phyloP scores from a whole-genome alignment of 768 basidiomycete species.

The Kwoniella shandongensis region DNA sequence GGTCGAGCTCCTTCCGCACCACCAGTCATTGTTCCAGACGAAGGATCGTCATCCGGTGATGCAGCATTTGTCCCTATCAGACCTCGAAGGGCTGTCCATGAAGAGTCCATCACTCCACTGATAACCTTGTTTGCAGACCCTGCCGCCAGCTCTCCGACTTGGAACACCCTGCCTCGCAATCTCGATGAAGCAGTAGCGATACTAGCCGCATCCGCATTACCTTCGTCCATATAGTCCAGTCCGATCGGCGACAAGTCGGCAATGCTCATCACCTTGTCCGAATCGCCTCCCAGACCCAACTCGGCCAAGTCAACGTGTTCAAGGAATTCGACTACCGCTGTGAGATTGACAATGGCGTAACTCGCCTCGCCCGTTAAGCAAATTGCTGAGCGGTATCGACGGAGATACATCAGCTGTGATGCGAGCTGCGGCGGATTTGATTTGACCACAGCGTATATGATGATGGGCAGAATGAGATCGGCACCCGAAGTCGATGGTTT shows the following conservation, averaged over 20 bases:
- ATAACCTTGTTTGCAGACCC: conserved; percentile 74
- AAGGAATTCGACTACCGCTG: conserved; percentile 93
- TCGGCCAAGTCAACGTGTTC: conserved; percentile 86
- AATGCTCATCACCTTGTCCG: conserved; percentile 58
- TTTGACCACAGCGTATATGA: conserved; percentile 92
- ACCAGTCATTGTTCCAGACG: conserved; percentile 1
- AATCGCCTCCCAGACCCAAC: conserved; percentile 57
- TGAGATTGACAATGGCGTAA: conserved; percentile 89
- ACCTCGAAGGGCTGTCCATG: conserved; percentile 80
- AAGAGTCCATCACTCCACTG: conserved; percentile 83
- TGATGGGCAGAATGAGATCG: conserved; percentile 85
- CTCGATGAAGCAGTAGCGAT: conserved; percentile 59
- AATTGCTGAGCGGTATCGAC: conserved; percentile 62
- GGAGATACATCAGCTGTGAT: conserved; percentile 63
- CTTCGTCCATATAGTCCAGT: conserved; percentile 61
- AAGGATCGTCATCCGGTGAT: conserved; percentile 1
- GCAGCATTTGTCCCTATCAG: conserved; percentile 56
- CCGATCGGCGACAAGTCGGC: conserved; percentile 80
- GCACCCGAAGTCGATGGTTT: conserved; percentile 56
- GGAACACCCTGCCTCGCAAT: conserved; percentile 73
- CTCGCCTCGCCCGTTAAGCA: conserved; percentile 73
- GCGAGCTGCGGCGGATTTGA: conserved; percentile 79
- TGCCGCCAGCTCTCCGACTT: conserved; percentile 63
- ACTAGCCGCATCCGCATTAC: conserved; percentile 57
- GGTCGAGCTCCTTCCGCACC: conserved; percentile 21